Conservation (phyloP, 179 eudicot species). For the Gypsophila paniculata region DNA sequence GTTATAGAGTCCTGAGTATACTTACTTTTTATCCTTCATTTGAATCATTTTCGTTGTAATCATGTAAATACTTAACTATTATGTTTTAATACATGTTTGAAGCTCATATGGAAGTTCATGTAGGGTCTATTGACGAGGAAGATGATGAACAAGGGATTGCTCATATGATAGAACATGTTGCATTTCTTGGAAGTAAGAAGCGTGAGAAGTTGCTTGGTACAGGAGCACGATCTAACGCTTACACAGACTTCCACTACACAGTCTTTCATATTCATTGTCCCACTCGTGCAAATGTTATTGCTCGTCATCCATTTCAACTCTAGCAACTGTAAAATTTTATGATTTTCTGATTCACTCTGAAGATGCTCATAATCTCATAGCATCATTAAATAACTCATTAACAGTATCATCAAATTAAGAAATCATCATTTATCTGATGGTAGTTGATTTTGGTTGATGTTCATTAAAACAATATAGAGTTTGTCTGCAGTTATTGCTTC, state of each 20-base stretch:
- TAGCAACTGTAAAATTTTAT: neutral
- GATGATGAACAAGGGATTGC: constrained; percentile 99
- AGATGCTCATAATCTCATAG: neutral
- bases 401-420: neutral
- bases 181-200: constrained; percentile 99
- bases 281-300: constrained; percentile 48
- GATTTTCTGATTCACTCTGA: neutral
- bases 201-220: constrained; percentile 96
- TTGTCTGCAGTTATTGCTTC: constrained; percentile 1
- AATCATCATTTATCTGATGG: neutral
- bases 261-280: constrained; percentile 99
- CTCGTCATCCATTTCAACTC: constrained; percentile 10
- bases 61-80: neutral
- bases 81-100: constrained; percentile 57
- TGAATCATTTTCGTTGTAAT: neutral
- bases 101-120: constrained; percentile 99
- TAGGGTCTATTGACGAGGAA: constrained; percentile 95
- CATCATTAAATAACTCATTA: neutral
- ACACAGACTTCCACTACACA: constrained; percentile 98
- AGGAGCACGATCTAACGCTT: constrained; percentile 98
- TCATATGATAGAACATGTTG: constrained; percentile 99
- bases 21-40: neutral
- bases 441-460: neutral
- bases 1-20: neutral
- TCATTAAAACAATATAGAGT: neutral